A percentile compares a stretch with the other conserved stretches of the same genome.
Conservation (phyloP, 2,329 filamentous ascomycete genomes). For the Verticillium zaregamsianum region DNA sequence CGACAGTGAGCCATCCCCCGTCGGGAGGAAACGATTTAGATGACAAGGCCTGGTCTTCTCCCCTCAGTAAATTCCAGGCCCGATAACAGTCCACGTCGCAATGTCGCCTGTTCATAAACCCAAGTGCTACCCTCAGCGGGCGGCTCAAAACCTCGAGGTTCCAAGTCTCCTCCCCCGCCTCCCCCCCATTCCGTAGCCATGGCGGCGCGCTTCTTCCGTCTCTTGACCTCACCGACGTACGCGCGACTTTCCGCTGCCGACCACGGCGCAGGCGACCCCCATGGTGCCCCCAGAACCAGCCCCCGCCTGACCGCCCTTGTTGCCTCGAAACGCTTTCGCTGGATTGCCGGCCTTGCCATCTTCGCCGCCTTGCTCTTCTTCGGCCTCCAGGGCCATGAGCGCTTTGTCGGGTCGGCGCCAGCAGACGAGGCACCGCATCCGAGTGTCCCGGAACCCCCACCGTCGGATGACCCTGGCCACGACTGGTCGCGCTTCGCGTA, state of each 20-base stretch:
- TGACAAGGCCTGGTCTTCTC: not conserved
- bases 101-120: not conserved
- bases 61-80: not conserved
- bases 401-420: not conserved
- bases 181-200: not conserved
- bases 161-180: not conserved
- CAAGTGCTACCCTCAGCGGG: not conserved
- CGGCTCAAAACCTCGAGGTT: not conserved
- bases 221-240: not conserved
- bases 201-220: not conserved
- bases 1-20: not conserved
- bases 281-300: not conserved
- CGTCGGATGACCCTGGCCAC: constrained; percentile 4
- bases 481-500: constrained; percentile 44
- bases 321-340: not conserved
- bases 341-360: not conserved
- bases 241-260: not conserved
- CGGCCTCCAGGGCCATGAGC: not conserved
- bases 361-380: not conserved
- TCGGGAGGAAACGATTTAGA: not conserved
- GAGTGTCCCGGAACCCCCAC: not conserved
- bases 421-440: not conserved
- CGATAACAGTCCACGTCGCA: not conserved
- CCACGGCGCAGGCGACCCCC: not conserved
- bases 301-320: not conserved